These are phyloP conservation scores for Oryza glaberrima DNA, from an alignment of 176 grass and related monocot genomes.

Conservation along the genomic window DNA sequence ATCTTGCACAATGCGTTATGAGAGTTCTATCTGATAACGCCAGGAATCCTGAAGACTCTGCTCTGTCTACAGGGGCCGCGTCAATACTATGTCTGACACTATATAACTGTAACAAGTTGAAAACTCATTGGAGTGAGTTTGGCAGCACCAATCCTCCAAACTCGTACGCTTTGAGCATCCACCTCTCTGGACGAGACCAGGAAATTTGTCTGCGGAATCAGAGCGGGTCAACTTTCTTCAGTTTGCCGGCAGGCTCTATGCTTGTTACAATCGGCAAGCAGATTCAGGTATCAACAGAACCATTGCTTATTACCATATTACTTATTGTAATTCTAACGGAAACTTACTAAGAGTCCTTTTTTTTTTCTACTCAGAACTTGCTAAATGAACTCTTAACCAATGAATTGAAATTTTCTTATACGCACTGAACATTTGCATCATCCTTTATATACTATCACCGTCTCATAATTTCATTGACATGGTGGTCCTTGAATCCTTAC, in stretches of 20 bases:
- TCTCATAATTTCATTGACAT: too few relatives aligned
- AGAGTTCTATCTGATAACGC: conserved; percentile 52
- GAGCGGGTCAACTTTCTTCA: conserved; percentile 56
- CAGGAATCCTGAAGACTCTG: conserved; percentile 35
- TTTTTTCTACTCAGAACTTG: neutral
- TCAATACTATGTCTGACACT: conserved; percentile 67
- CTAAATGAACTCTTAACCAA: neutral
- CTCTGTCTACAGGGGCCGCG: conserved; percentile 25
- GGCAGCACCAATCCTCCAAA: conserved; percentile 41
- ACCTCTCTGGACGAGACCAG: conserved; percentile 50
- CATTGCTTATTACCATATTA: neutral
- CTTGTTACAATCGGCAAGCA: conserved; percentile 73
- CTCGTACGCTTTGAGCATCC: conserved; percentile 64
- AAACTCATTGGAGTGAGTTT: conserved; percentile 40
- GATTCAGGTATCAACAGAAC: conserved; percentile 58
- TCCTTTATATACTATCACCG: too few relatives aligned
- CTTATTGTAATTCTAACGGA: neutral
- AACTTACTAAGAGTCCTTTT: neutral
- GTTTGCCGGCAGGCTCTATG: conserved; percentile 60
- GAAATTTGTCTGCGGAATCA: conserved; percentile 62
- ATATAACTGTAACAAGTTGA: conserved; percentile 51
- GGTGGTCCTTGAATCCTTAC: neutral
- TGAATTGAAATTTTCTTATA: neutral
- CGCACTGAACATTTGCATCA: too few relatives aligned
- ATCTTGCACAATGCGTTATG: conserved; percentile 46